Percentiles rank a stretch among this genome's conserved stretches.
Conservation (phyloP, 352 stramenopile genomes). For the Phytopythium delawarense region DNA sequence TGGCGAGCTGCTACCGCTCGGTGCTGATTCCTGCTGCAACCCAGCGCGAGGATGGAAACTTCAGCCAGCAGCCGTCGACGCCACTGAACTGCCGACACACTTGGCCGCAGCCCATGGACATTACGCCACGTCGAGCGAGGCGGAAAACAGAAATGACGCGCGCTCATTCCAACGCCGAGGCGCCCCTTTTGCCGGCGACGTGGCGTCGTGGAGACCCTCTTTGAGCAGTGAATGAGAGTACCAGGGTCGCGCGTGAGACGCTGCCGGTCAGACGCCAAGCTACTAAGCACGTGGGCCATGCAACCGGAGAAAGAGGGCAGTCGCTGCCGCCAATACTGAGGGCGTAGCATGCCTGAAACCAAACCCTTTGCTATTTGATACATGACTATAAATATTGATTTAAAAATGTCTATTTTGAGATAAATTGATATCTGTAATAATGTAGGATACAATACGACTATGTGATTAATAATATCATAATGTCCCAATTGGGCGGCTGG, state of each 20-base stretch:
- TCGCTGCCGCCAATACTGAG: neutral
- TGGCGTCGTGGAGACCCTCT: neutral
- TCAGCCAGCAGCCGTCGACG: neutral
- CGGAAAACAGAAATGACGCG: slow-evolving; percentile 3
- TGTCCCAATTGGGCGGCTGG: neutral
- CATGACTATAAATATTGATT: too few relatives aligned
- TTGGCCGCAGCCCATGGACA: neutral
- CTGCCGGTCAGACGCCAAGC: neutral
- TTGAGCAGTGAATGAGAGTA: neutral
- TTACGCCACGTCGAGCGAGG: neutral
- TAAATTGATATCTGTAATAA: neutral
- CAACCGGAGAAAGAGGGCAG: slow-evolving; percentile 1
- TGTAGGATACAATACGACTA: neutral
- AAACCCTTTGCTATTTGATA: neutral
- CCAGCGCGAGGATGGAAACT: neutral
- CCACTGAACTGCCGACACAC: neutral
- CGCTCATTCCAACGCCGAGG: neutral
- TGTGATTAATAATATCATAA: neutral
- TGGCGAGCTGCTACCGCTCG: neutral
- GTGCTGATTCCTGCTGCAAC: neutral
- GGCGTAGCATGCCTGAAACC: neutral
- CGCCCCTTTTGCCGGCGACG: neutral
- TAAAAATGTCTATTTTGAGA: neutral
- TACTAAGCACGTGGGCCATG: neutral
- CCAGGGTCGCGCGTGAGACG: neutral